These are phyloP conservation scores for Coniophora puteana DNA, from an alignment of 1,284 basidiomycete species.

Conservation along the genomic window DNA sequence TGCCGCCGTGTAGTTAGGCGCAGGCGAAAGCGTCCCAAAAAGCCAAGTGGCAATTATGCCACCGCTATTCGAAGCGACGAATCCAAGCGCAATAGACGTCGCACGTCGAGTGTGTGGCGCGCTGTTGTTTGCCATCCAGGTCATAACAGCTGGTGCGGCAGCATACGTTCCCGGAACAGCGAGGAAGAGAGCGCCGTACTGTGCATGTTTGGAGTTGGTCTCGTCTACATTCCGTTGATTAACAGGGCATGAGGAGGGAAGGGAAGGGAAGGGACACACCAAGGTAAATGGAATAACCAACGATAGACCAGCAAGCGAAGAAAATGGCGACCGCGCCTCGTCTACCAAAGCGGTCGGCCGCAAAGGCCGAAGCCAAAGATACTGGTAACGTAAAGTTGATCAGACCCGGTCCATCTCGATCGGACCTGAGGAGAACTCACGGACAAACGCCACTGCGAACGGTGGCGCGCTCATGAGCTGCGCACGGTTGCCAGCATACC, in stretches of 20 bases:
- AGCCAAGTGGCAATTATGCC: constrained; percentile 59
- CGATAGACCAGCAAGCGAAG: constrained; percentile 31
- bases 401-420: background rate
- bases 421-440: constrained; percentile 18
- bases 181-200: constrained; percentile 50
- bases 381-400: constrained; percentile 21
- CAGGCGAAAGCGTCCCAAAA: constrained; percentile 39
- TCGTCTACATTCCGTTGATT: constrained; percentile 8
- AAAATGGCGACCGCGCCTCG: constrained; percentile 37
- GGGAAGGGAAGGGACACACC: constrained; percentile 31
- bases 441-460: constrained; percentile 41
- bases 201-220: constrained; percentile 26
- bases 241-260: background rate
- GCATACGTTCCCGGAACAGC: constrained; percentile 44
- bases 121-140: constrained; percentile 59
- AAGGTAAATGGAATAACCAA: constrained; percentile 49
- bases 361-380: constrained; percentile 36
- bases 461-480: constrained; percentile 50
- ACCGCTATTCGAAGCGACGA: constrained; percentile 51
- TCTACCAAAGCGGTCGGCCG: constrained; percentile 40
- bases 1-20: constrained; percentile 39
- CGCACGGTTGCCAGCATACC: constrained; percentile 37
- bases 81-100: constrained; percentile 50
- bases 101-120: constrained; percentile 51
- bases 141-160: constrained; percentile 38